Base-by-base conservation (phyloP, 2,329 filamentous ascomycete genomes). In the Scytalidium sp. region DNA sequence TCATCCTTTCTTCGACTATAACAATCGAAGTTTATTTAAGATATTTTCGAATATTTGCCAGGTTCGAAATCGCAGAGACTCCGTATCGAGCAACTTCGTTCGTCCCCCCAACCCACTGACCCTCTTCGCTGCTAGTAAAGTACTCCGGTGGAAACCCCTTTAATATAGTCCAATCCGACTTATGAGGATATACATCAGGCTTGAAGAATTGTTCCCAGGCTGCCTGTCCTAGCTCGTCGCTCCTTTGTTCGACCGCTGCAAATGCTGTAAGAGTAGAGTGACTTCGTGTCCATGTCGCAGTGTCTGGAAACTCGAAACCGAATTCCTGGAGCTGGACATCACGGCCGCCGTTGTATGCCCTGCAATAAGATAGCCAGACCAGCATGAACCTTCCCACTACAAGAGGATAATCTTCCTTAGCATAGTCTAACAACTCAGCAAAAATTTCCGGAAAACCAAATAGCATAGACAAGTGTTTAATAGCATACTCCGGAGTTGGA, bases 261-360 rank as follows among this genome's bases (percentile, higher is more conserved):
- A 79, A 83, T 0, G 80, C 81, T 1, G 80, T 76, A 8, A 84
- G 67, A 2, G 80, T 73, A 2, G 80, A 82, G 59, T 84, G 81
- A 0, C 75, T 80, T 58, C 84, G 81, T n/a, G n/a, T n/a, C 43
- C 68, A 67, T 44, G 84, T 64, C 43, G 64, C 78, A 3, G 75
- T 51, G 3, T 54, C 70, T 17, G 74, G 66, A 50, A 79, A 83
- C 43, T 64, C 63, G 1, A 60, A 59, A 6, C 80, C 80, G 53
- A 83, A 84, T 0, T 78, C 71, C 1, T 72, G 70, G 2, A 58
- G 62, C 60, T 84, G 80, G 63, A 82, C 78, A 0, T 65, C 71
- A 0, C 64, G 62, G 0, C 69, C 58, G 0, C 78, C 80, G 7
- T 70, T 68, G 57, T 80, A 84, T 63, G 80, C 82, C 60, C 75